Base-by-base conservation (phyloP, 805 yeast species). In the Metschnikowia sp. region DNA sequence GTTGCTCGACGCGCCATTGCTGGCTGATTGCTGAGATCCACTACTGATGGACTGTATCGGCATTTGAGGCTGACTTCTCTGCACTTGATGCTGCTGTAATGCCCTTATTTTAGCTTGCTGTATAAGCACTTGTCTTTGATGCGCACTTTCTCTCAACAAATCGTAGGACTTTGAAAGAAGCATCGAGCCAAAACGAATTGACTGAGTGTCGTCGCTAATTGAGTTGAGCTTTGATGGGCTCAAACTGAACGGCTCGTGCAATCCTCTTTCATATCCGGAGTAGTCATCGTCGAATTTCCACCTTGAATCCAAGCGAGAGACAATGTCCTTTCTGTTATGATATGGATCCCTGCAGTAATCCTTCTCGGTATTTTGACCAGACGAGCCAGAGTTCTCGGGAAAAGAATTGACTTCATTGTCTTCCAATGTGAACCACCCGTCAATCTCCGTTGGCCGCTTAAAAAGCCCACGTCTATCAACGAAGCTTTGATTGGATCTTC, bases 141-240 rank as follows among this genome's bases (percentile, higher is more conserved):
- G 77, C 46, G 87, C 82, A 18, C 91, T 85, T 61, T 90, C 89
- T 57, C 88, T 73, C 53, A 84, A 70, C 42, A 83, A 77, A 45
- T 90, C 97, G 61, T 87, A 87, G 0, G 97, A 84, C 64, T 91
- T 92, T 4, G 94, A 81, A 36, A 90, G 73, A 31, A 92, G 68
- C 97, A 90, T 90, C 7, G 96, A 81, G 8, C 97, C 96, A 67
- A 91, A 91, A 50, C 97, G 74, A 30, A 92, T 87, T 1, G 87
- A 83, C 66, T 91, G 97, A 1, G 97, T 90, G 43, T 84, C 92
- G 45, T 84, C 84, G 11, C 89, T 80, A 36, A 91, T 88, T 53
- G 86, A 85, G 61, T 91, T 91, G 57, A 91, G 74, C 46, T 79
- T 77, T 0, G 96, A 83, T 0, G 97, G 97, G 64, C 89, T 96